Base-by-base conservation (phyloP, 352 stramenopile genomes). In the Discostella stelligera region DNA sequence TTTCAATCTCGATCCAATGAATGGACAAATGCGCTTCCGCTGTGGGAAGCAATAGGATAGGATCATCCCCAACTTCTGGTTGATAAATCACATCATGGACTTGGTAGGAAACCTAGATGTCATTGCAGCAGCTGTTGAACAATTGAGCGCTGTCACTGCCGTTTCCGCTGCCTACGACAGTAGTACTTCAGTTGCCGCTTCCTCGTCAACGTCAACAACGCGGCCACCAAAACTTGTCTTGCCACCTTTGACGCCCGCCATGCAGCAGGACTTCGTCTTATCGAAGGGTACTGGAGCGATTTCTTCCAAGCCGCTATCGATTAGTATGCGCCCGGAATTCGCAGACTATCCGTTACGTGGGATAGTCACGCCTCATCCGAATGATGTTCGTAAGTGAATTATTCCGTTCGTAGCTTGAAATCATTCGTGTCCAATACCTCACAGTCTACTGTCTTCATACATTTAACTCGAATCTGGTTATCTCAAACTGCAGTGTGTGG, bases 381-480 rank as follows among this genome's bases (percentile, higher is more conserved):
- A 77, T 64, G 68, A 77, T 49, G 68, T 77, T 55, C 27, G 68
- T 77, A 63, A 77, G 68, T 77, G 30, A 10, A 41, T 49, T n/a
- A n/a, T 44, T 16, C 23, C 23, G 16, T 25, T 56, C 20, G n/a
- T 5, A 32, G 27, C 27, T 32, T 2, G 27, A 6, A 32, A 32
- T 32, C 27, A 32, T 32, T 32, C 30, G 16, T 9, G 54, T 48
- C 14, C 27, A 18, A 11, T 25, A 16, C 39, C 4, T 44, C 39
- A 11, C 44, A 49, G 20, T 18, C 44, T 71, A 50, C 16, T 13
- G 20, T 23, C 48, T 55, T 63, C 18, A 66, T 32, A 11, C 37
- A 46, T 54, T 44, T 7, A 46, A 21, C 23, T 46, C 13, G 16
- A 48, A 53, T 54, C 18, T 0, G 7, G n/a, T n/a, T n/a, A n/a